Percentiles rank a stretch among this genome's conserved stretches.
Conservation (phyloP, 2,329 filamentous ascomycete genomes). For the Microsporum ferrugineum region DNA sequence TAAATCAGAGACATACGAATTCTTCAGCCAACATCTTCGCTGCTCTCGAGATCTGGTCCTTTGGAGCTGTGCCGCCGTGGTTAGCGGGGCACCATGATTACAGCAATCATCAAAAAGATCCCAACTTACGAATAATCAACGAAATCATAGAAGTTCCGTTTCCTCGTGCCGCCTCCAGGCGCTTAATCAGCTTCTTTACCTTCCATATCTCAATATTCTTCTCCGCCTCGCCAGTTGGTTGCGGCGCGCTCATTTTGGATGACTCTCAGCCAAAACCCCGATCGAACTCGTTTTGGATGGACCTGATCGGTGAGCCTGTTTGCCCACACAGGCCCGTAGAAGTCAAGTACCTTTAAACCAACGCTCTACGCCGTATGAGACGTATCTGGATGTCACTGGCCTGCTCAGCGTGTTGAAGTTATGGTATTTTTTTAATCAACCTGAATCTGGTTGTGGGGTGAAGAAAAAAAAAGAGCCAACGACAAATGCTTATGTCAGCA, state of each 20-base stretch:
- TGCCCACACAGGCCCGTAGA: slow-evolving; percentile 7
- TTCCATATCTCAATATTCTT: slow-evolving; percentile 88
- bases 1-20: slow-evolving; percentile 54
- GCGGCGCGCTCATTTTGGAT: slow-evolving; percentile 69
- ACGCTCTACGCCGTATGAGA: neutral
- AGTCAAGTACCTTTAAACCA: neutral
- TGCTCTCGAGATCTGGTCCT: slow-evolving; percentile 91
- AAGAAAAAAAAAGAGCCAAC: neutral
- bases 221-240: slow-evolving; percentile 80
- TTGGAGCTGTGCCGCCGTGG: slow-evolving; percentile 56
- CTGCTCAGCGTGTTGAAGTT: slow-evolving; percentile 9
- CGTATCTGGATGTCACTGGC: slow-evolving; percentile 7
- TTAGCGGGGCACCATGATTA: slow-evolving; percentile 1
- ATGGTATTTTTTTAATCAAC: slow-evolving; percentile 14
- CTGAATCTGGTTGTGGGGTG: slow-evolving; percentile 6
- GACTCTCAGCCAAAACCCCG: neutral
- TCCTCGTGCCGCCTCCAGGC: slow-evolving; percentile 88
- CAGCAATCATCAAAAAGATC: neutral
- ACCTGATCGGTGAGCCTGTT: slow-evolving; percentile 8
- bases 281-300: neutral
- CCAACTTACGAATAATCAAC: slow-evolving; percentile 78
- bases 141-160: slow-evolving; percentile 99
- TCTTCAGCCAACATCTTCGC: slow-evolving; percentile 99
- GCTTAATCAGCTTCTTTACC: slow-evolving; percentile 99
- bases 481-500: neutral